Evolutionary conservation across 2,329 filamentous ascomycete genomes (phyloP).

Genomic region (Aspergillus flavus): DNA sequence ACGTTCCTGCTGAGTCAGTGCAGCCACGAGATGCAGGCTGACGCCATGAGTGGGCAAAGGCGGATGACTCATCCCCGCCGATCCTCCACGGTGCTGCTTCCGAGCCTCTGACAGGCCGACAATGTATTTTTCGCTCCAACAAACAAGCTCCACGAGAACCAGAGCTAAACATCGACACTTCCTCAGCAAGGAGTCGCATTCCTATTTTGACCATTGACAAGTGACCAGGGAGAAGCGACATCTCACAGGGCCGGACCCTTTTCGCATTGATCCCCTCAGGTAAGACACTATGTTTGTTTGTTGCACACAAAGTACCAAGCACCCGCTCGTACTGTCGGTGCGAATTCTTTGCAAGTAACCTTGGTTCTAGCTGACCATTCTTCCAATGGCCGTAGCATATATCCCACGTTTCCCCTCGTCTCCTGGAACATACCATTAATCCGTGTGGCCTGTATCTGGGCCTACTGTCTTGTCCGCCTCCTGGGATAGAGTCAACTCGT

Average conservation of each 20-base stretch:
- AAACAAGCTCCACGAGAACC: background rate
- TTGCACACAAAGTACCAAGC: background rate
- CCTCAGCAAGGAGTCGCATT: constrained; percentile 12
- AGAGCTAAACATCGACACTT: background rate
- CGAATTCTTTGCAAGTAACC: background rate
- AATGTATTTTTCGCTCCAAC: constrained; percentile 3
- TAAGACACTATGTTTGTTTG: constrained; percentile 3
- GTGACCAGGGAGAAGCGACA: background rate
- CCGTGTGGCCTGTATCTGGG: background rate
- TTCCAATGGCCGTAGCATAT: constrained; percentile 5
- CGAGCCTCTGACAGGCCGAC: constrained; percentile 19
- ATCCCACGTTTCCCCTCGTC: background rate
- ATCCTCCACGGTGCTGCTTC: constrained; percentile 22
- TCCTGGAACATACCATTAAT: constrained; percentile 1
- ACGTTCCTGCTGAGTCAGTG: constrained; percentile 16
- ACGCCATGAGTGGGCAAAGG: constrained; percentile 21
- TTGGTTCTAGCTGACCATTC: constrained; percentile 5
- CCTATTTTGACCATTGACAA: background rate
- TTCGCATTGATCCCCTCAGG: background rate
- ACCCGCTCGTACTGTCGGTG: background rate
- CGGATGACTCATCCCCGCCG: constrained; percentile 15
- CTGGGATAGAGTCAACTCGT: constrained; percentile 7
- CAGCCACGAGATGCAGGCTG: constrained; percentile 16
- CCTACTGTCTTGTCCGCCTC: background rate
- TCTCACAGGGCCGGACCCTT: constrained; percentile 10